phyloP scores from a whole-genome alignment of 2,329 filamentous ascomycete genomes.

The Talaromyces sp. region DNA sequence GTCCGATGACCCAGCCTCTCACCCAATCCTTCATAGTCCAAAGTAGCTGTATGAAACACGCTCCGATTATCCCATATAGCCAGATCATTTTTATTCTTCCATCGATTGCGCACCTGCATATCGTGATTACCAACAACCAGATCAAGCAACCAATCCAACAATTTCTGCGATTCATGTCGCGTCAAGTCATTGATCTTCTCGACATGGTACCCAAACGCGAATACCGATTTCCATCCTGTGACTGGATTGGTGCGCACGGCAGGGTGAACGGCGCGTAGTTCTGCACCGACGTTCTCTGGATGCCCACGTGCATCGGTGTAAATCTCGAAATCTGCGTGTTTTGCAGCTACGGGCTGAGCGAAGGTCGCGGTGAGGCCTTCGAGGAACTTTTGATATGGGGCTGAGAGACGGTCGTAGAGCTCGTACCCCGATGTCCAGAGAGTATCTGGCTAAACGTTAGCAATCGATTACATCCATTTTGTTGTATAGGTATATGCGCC shows the following conservation, averaged over 20 bases:
- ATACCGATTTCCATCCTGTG: slow-evolving; percentile 37
- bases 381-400: slow-evolving; percentile 36
- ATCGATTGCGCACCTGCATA: slow-evolving; percentile 36
- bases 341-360: too few relatives aligned
- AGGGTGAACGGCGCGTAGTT: slow-evolving; percentile 44
- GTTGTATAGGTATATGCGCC: too few relatives aligned
- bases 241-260: slow-evolving; percentile 51
- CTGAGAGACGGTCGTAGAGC: slow-evolving; percentile 39
- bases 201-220: slow-evolving; percentile 29
- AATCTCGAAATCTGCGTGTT: too few relatives aligned
- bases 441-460: too few relatives aligned
- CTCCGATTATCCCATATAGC: slow-evolving; percentile 2
- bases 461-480: too few relatives aligned
- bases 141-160: too few relatives aligned
- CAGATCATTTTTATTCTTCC: slow-evolving; percentile 41
- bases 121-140: slow-evolving; percentile 40
- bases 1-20: too few relatives aligned
- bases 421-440: slow-evolving; percentile 43
- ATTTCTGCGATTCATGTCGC: neutral
- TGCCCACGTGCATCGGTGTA: slow-evolving; percentile 45
- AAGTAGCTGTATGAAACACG: too few relatives aligned
- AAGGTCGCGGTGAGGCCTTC: too few relatives aligned
- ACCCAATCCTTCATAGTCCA: too few relatives aligned
- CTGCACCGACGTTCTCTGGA: slow-evolving; percentile 53
- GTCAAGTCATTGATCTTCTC: slow-evolving; percentile 28